Percentiles rank a stretch among this genome's conserved stretches.
Conservation (phyloP, 768 basidiomycete species). For the Tylopilus subfusipes region DNA sequence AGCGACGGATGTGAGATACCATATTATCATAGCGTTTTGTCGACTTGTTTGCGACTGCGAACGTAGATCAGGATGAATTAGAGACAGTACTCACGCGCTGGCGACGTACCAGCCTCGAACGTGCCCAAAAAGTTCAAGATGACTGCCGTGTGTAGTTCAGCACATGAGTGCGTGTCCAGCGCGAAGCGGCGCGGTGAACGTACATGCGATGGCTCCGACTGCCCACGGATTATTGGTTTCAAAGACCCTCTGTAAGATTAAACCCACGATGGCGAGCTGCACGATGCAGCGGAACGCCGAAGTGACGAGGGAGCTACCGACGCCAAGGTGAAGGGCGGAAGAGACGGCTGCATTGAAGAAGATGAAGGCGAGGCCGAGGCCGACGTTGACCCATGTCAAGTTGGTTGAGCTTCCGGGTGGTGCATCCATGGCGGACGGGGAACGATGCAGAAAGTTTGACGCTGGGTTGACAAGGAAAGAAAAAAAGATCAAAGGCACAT, state of each 20-base stretch:
- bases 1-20: conserved; percentile 40
- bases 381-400: conserved; percentile 72
- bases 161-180: not conserved
- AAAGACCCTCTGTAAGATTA: conserved; percentile 70
- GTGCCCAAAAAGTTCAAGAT: conserved; percentile 76
- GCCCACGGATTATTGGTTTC: conserved; percentile 70
- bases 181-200: conserved; percentile 27
- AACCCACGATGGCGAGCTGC: conserved; percentile 73
- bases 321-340: conserved; percentile 57
- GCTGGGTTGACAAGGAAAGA: no score
- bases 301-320: conserved; percentile 64
- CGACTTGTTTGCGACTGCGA: conserved; percentile 71
- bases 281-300: conserved; percentile 72
- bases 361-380: conserved; percentile 72
- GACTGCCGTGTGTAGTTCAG: conserved; percentile 34
- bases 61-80: not conserved
- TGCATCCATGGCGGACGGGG: conserved; percentile 29
- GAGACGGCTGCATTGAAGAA: conserved; percentile 69
- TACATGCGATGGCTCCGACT: conserved; percentile 70
- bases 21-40: conserved; percentile 70
- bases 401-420: conserved; percentile 22
- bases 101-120: conserved; percentile 61
- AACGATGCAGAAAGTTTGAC: not conserved
- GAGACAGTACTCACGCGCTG: not conserved
- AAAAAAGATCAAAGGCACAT: no score